phyloP scores from a whole-genome alignment of 2,329 filamentous ascomycete species.

The Xylaria sp. region DNA sequence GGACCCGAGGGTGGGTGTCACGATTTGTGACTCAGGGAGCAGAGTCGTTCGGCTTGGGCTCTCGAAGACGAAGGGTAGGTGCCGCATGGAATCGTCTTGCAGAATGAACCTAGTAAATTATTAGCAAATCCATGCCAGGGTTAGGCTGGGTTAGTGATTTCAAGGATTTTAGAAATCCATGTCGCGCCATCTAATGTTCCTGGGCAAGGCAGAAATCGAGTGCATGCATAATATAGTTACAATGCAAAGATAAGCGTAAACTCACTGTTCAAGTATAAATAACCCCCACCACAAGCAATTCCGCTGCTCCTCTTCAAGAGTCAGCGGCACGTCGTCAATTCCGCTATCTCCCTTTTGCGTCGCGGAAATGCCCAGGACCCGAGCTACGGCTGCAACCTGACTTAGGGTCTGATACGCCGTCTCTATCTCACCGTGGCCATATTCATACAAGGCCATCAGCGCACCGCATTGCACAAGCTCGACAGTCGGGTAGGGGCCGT shows the following conservation, averaged over 20 bases:
- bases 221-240: not conserved
- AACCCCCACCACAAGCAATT: constrained; percentile 58
- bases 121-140: constrained; percentile 25
- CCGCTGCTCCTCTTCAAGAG: constrained; percentile 49
- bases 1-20: constrained; percentile 31
- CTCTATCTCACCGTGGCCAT: constrained; percentile 56
- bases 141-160: not conserved
- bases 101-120: constrained; percentile 47
- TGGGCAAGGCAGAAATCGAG: not conserved
- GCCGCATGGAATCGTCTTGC: constrained; percentile 46
- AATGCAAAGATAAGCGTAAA: constrained; percentile 11
- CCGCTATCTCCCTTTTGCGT: constrained; percentile 50
- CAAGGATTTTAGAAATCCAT: not conserved
- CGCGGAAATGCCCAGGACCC: constrained; percentile 52
- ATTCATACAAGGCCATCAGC: constrained; percentile 57
- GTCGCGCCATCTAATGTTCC: not conserved
- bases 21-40: constrained; percentile 46
- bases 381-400: constrained; percentile 54
- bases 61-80: constrained; percentile 50
- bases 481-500: constrained; percentile 49
- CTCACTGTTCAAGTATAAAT: constrained; percentile 58
- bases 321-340: constrained; percentile 39
- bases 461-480: constrained; percentile 57
- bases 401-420: constrained; percentile 58
- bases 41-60: constrained; percentile 46